Conservation (phyloP, 805 yeast genomes). For the Metschnikowia continentalis region DNA sequence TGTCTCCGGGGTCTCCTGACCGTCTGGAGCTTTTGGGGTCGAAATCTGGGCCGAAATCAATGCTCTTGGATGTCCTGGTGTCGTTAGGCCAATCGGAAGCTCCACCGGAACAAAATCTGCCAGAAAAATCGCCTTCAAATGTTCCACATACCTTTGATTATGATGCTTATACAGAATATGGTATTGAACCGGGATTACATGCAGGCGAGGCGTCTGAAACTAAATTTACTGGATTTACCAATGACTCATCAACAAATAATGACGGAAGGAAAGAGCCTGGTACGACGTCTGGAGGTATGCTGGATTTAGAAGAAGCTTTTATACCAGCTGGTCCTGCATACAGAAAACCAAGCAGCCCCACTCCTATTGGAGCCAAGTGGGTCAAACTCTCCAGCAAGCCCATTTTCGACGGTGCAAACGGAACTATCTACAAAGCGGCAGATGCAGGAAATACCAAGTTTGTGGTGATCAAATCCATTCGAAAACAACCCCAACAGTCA, state of each 20-base stretch:
- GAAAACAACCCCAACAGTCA: constrained; percentile 15
- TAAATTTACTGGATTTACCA: too few species aligned
- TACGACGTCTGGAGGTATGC: too few species aligned
- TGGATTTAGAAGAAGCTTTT: too few species aligned
- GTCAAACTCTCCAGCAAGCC: constrained; percentile 25
- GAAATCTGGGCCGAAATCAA: neutral
- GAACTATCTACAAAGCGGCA: constrained; percentile 31
- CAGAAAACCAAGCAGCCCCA: too few species aligned
- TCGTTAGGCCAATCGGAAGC: too few species aligned
- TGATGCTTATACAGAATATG: too few species aligned
- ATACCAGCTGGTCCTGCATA: too few species aligned
- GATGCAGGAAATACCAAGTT: constrained; percentile 17
- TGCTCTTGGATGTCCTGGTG: neutral
- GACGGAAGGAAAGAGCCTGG: too few species aligned
- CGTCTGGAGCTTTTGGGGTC: neutral
- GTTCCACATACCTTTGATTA: too few species aligned
- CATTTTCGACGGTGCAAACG: constrained; percentile 42
- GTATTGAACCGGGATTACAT: too few species aligned
- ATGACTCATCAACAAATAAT: too few species aligned
- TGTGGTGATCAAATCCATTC: constrained; percentile 32
- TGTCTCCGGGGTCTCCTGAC: neutral
- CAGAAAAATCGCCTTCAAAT: neutral
- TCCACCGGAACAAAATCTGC: neutral
- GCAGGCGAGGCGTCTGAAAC: too few species aligned
- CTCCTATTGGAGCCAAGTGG: constrained; percentile 16